Evolutionary conservation across 2,329 filamentous ascomycete genomes (phyloP), one percentile per base, ranked within the genome.

Genomic region (Xylaria sp.): DNA sequence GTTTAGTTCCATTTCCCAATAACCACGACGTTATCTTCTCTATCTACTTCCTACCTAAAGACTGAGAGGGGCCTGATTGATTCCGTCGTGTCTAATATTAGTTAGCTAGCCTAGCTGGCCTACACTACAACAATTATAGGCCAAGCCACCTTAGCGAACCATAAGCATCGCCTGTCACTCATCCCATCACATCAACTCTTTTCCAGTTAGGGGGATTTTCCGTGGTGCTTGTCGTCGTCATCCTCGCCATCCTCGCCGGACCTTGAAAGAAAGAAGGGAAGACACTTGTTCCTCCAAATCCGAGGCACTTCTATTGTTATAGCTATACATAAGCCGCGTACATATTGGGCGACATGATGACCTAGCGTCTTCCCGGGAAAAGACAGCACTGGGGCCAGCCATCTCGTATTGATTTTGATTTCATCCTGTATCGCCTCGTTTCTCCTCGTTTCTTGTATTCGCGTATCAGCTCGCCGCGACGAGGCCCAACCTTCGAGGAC

Each of bases 341-440:
- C 49, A 13, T n/a, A 31, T 31, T 17, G 49, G 49, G 36, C 54
- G 51, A 61, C 44, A 47, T 64, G 56, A 53, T 20, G 36, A 33
- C 7, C n/a, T 61, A 60, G 53, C 61, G 65, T 25, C 59, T 39
- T 29, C 20, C 17, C 58, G 20, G 25, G 11, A 29, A 15, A 17
- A 38, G 20, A 29, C 25, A 56, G 50, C 17, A 38, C 17, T 1
- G 42, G 7, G n/a, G 20, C 17, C 33, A 5, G 27, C 25, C 27
- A 20, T 33, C 27, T 31, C 17, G 5, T 6, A 51, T 20, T 33
- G 20, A 9, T 11, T 31, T n/a, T 27, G 5, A 10, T 10, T 51
- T 10, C 2, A 51, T 51, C 15, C 20, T n/a, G 5, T 31, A 33
- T 20, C 17, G 27, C 29, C 27, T 20, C 25, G 17, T 20, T 31